phyloP scores from a whole-genome alignment of 441 rosid species.

The Macaranga tanarius region DNA sequence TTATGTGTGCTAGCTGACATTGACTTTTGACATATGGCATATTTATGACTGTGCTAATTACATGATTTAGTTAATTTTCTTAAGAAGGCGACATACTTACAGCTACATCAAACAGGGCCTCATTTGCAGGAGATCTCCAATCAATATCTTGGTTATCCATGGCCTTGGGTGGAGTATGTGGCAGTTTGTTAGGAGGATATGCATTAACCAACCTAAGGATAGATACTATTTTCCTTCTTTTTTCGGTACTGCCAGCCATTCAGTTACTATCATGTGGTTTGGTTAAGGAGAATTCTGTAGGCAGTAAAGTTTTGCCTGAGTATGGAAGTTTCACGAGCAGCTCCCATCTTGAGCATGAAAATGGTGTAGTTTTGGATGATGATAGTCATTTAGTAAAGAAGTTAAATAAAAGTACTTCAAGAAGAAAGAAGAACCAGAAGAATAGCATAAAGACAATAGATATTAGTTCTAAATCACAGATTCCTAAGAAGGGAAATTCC shows the following conservation, averaged over 20 bases:
- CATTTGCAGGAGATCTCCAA: conserved; percentile 95
- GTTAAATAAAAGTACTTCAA: conserved; percentile 36
- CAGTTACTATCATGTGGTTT: conserved; percentile 76
- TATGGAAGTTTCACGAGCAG: conserved; percentile 26
- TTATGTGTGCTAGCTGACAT: background rate
- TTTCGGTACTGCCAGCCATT: conserved; percentile 61
- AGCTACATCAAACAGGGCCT: conserved; percentile 49
- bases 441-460: conserved; percentile 35
- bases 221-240: conserved; percentile 72
- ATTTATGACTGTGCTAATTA: background rate
- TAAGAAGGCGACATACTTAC: conserved; percentile 20
- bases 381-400: conserved; percentile 40
- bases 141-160: conserved; percentile 85
- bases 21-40: background rate
- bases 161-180: conserved; percentile 89
- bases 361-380: conserved; percentile 32
- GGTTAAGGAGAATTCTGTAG: conserved; percentile 55
- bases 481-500: conserved; percentile 34
- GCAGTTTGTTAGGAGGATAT: conserved; percentile 89
- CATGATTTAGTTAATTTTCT: conserved; percentile 3
- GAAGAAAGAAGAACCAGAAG: conserved; percentile 73
- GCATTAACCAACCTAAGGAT: conserved; percentile 69
- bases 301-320: conserved; percentile 34
- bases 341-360: conserved; percentile 41
- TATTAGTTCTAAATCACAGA: conserved; percentile 30